These are phyloP conservation scores for Xylaria sp. DNA, from an alignment of 495 filamentous ascomycete genomes.

Conservation along the genomic window DNA sequence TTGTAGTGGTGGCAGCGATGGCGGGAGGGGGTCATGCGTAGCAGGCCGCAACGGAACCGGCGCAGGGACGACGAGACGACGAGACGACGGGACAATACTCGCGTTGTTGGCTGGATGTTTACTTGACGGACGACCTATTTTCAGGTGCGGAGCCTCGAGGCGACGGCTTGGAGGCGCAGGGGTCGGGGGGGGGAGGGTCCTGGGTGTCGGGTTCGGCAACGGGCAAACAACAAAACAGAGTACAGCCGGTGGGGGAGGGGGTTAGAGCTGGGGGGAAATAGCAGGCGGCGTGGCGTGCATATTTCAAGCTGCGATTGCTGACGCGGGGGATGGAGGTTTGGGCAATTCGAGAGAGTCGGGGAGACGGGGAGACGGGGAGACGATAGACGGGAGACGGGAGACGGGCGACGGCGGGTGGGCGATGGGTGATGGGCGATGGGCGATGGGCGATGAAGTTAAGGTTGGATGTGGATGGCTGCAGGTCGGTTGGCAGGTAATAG, in stretches of 20 bases:
- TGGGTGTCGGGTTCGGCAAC: constrained; percentile 1
- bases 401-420: too few relatives aligned
- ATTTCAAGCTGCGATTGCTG: constrained; percentile 15
- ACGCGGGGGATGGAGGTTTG: constrained; percentile 21
- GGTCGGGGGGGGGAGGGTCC: constrained; percentile 25
- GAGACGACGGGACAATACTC: background rate
- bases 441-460: constrained; percentile 3
- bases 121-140: constrained; percentile 25
- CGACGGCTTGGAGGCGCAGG: constrained; percentile 24
- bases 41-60: constrained; percentile 16
- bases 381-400: too few relatives aligned
- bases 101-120: constrained; percentile 18
- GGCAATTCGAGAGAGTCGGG: constrained; percentile 15
- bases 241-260: background rate
- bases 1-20: background rate
- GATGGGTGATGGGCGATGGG: too few relatives aligned
- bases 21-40: constrained; percentile 15
- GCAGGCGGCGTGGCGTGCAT: constrained; percentile 24
- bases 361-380: too few relatives aligned
- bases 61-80: constrained; percentile 19
- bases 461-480: background rate
- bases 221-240: constrained; percentile 16
- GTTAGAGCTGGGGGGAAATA: constrained; percentile 7
- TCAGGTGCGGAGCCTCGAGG: constrained; percentile 31
- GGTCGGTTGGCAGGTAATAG: background rate